Conservation (phyloP, 805 yeast species). For the Starmerella kuoi region DNA sequence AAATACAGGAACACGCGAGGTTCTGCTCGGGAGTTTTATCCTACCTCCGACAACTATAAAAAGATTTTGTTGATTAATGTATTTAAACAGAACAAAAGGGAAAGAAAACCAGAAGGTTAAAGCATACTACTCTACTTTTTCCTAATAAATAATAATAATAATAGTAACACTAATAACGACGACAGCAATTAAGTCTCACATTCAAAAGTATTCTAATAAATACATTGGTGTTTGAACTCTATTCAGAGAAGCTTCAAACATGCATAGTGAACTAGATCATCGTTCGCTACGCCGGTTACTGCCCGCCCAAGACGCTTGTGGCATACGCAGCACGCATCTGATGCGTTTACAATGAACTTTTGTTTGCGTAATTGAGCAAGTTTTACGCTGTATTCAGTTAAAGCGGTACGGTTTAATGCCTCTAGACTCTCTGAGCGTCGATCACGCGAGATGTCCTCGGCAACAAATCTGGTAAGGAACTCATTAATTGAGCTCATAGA, state of each 20-base stretch:
- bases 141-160: background rate
- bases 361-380: slow-evolving; percentile 2
- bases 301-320: slow-evolving; percentile 20
- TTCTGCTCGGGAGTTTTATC: slow-evolving; percentile 67
- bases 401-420: slow-evolving; percentile 10
- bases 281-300: slow-evolving; percentile 9
- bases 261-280: slow-evolving; percentile 16
- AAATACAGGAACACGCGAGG: slow-evolving; percentile 56
- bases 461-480: slow-evolving; percentile 4
- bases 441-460: background rate
- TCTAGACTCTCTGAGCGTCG: slow-evolving; percentile 1
- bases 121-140: too few species aligned
- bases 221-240: too few species aligned
- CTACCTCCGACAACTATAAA: slow-evolving; percentile 8
- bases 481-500: background rate
- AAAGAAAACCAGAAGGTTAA: too few species aligned
- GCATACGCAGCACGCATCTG: slow-evolving; percentile 16
- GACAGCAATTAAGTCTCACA: too few species aligned
- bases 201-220: too few species aligned
- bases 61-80: too few species aligned
- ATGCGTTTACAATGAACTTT: slow-evolving; percentile 5
- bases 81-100: too few species aligned
- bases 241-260: slow-evolving; percentile 8
- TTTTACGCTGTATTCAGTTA: slow-evolving; percentile 15
- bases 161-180: background rate